Percentiles rank a stretch among this genome's conserved stretches.
Evolutionary conservation across 2,329 filamentous ascomycete genomes (phyloP).

Genomic region (Rhinocladiella similis): DNA sequence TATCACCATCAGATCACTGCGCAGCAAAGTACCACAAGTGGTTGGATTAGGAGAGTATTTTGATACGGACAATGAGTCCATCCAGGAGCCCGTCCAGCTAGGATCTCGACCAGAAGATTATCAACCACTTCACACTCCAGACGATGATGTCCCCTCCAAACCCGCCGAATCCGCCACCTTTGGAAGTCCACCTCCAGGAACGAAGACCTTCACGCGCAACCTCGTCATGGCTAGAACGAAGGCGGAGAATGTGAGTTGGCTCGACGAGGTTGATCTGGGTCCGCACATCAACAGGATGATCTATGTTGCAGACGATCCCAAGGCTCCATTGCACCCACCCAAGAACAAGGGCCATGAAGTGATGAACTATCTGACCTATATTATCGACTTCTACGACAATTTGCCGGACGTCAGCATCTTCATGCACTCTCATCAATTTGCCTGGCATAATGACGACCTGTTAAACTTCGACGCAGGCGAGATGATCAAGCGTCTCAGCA

Average conservation of each 20-base stretch:
- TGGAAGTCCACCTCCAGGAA: conserved; percentile 44
- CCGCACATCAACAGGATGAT: conserved; percentile 49
- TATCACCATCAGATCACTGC: conserved; percentile 17
- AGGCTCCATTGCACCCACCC: conserved; percentile 52
- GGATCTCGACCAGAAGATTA: not conserved
- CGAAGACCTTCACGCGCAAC: conserved; percentile 52
- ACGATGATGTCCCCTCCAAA: conserved; percentile 3
- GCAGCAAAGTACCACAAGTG: conserved; percentile 32
- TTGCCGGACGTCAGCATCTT: conserved; percentile 60
- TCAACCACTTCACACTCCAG: conserved; percentile 5
- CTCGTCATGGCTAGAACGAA: conserved; percentile 57
- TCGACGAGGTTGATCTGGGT: conserved; percentile 31
- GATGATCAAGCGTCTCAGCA: conserved; percentile 53
- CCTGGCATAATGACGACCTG: conserved; percentile 62
- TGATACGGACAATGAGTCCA: conserved; percentile 6
- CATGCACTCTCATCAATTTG: conserved; percentile 57
- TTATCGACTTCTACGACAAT: conserved; percentile 60
- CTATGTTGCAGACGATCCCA: conserved; percentile 55
- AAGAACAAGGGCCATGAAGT: conserved; percentile 64
- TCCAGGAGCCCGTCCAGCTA: not conserved
- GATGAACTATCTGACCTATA: conserved; percentile 58
- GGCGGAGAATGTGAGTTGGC: conserved; percentile 43
- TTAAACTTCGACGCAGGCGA: conserved; percentile 51
- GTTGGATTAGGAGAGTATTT: conserved; percentile 40
- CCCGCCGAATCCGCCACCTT: conserved; percentile 29